Percentiles rank a stretch among this genome's conserved stretches.
Conservation (phyloP, 805 yeast species). For the Suhomyces pyralidae region DNA sequence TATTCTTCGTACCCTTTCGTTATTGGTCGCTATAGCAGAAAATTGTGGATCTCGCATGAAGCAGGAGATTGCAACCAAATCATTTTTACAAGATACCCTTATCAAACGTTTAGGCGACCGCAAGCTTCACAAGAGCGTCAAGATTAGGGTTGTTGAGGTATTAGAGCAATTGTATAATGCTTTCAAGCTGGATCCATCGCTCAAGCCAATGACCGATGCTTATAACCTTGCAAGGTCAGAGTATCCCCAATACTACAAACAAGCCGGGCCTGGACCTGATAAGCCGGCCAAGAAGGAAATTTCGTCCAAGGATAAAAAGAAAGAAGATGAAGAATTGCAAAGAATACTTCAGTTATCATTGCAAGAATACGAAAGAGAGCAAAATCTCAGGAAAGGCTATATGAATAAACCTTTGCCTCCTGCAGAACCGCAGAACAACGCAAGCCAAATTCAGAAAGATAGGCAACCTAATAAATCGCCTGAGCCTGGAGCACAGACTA, state of each 20-base stretch:
- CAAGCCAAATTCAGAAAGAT: slow-evolving; percentile 13
- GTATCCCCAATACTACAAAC: slow-evolving; percentile 32
- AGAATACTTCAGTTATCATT: slow-evolving; percentile 73
- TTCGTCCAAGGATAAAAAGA: slow-evolving; percentile 40
- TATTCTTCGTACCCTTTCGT: slow-evolving; percentile 34
- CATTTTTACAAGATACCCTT: slow-evolving; percentile 33
- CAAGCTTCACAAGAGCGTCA: slow-evolving; percentile 64
- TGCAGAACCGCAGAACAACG: slow-evolving; percentile 12
- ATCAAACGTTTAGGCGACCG: slow-evolving; percentile 48
- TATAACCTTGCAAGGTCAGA: slow-evolving; percentile 45
- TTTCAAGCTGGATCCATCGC: slow-evolving; percentile 72
- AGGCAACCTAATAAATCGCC: slow-evolving; percentile 10
- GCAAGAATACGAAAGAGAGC: slow-evolving; percentile 52
- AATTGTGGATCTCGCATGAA: slow-evolving; percentile 45
- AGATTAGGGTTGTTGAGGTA: slow-evolving; percentile 61
- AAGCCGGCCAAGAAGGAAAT: slow-evolving; percentile 58
- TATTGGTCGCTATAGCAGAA: slow-evolving; percentile 39
- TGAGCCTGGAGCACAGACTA: slow-evolving; percentile 26
- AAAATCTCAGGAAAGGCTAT: slow-evolving; percentile 25
- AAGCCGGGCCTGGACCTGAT: slow-evolving; percentile 35
- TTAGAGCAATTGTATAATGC: slow-evolving; percentile 63
- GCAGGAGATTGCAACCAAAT: slow-evolving; percentile 40
- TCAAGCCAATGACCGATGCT: slow-evolving; percentile 65
- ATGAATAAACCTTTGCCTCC: slow-evolving; percentile 37
- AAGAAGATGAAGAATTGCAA: slow-evolving; percentile 80